Percentiles rank a stretch among this genome's conserved stretches.
Evolutionary conservation across 495 filamentous ascomycete genomes (phyloP).

Genomic region (Neurospora tetraspora): DNA sequence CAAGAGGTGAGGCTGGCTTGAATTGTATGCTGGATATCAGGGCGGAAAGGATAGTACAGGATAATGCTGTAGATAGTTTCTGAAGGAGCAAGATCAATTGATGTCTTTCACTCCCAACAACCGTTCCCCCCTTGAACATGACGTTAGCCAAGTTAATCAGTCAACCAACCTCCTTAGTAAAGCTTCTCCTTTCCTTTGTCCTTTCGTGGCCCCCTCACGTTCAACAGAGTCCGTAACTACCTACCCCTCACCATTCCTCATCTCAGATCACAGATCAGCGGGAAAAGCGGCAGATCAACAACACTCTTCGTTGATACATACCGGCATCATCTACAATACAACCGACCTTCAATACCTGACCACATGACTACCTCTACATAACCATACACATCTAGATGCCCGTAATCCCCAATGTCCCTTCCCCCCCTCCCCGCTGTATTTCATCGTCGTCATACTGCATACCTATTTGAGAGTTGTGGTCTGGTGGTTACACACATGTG

Average conservation of each 20-base stretch:
- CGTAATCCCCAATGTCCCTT: no score
- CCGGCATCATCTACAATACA: not conserved
- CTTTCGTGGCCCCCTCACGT: not conserved
- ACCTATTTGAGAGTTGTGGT: not conserved
- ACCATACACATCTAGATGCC: no score
- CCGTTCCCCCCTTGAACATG: not conserved
- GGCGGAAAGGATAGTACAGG: no score
- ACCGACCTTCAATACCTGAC: not conserved
- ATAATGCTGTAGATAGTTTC: not conserved
- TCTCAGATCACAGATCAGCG: not conserved
- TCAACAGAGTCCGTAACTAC: not conserved
- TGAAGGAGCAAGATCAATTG: not conserved
- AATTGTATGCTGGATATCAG: no score
- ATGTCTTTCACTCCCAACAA: not conserved
- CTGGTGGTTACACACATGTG: not conserved
- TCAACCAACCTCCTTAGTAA: no score
- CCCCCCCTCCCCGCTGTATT: not conserved
- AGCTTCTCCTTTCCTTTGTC: no score
- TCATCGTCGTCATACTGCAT: not conserved
- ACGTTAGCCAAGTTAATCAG: not conserved
- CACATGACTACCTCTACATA: no score
- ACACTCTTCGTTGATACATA: not conserved
- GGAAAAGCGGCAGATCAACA: not conserved
- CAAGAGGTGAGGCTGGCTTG: not conserved
- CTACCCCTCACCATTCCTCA: not conserved